Base-by-base conservation (phyloP, 768 basidiomycete genomes). In the Psilocybe cubensis region DNA sequence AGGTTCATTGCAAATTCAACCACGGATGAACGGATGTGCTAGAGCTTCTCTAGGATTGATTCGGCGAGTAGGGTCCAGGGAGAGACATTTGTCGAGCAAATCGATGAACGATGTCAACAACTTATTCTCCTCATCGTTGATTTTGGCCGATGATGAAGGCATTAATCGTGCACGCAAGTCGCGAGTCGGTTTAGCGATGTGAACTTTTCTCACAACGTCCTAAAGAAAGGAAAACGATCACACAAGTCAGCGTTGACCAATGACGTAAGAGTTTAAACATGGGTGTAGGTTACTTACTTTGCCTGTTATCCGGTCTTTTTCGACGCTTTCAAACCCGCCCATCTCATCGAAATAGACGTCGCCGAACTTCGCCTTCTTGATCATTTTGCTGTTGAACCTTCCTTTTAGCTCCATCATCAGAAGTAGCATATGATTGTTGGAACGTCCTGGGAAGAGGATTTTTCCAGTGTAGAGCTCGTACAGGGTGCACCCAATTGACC, bases 391-490 rank as follows among this genome's bases (percentile, higher is more conserved):
- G 68, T 94, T 96, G 76, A 98, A 92, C 47, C 94, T 83, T 31
- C 97, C 96, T 72, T 93, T 96, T 56, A 97, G 80, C 71, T 98
- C 96, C 95, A 98, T 98, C 91, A 98, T 97, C 55, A 92, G 85
- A 54, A 94, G 79, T 18, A 98, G 79, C 96, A 98, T 98, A 67
- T 98, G 96, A 68, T 97, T 97, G 74, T 99, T 98, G 17, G 92
- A 92, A 35, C 94, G 86, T 11, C 96, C 96, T 0, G 97, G 97
- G 72, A 98, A 94, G 38, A 99, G 85, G 54, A 98, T 98, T 78
- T 97, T 98, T 71, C 94, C 94, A 1, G 94, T 95, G 75, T 94
- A 96, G 14, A 96, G 77, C 67, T 96, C 94, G 68, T 93, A 96
- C n/a, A 99, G 79, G 6, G 97, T 98, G 74, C 96, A 98, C 2